Base-by-base conservation (phyloP, 257 asterid genomes). In the Penstemon davidsonii region DNA sequence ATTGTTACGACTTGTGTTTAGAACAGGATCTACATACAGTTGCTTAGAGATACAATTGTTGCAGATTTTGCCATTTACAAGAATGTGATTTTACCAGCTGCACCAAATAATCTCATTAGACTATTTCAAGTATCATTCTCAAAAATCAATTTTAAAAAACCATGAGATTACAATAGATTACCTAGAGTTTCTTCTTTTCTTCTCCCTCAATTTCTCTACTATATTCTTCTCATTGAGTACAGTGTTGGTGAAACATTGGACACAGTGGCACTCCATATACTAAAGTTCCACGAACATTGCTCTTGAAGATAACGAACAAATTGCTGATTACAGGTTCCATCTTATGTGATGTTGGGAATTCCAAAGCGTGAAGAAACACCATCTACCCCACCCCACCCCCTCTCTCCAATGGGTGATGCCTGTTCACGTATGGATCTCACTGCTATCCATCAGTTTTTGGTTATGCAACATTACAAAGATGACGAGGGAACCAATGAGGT, bases 401-500 rank as follows among this genome's bases (percentile, higher is more conserved):
- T 90, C 71, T 90, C 97, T 63, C 93, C 96, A 18, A 88, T 91
- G 96, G 94, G 93, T 5, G 96, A 91, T 81, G 97, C 97, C 41
- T 91, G 97, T 73, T 87, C 95, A 2, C 86, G 97, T 52, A 87
- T 85, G 96, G 97, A 91, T 77, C 96, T 93, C 53, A 93, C 99
- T 40, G 99, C 99, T 12, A 88, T 93, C 75, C 99, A 93, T 83
- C 96, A 93, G 69, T 80, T 87, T 75, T 78, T 93, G 87, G 97
- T 93, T 56, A 83, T 75, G 77, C 89, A 88, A 52, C 96, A 90
- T 72, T 93, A 93, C 77, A 93, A 93, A 75, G 97, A 93, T 36
- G 99, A 93, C 15, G 97, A 88, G 75, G 91, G 92, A 71, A 86
- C 94, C 79, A 88, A 93, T 53, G 99, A 93, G 96, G 99, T 90